Percentiles rank a stretch among this genome's conserved stretches.
phyloP scores from a whole-genome alignment of 768 basidiomycete genomes.

The Butyriboletus loyo region DNA sequence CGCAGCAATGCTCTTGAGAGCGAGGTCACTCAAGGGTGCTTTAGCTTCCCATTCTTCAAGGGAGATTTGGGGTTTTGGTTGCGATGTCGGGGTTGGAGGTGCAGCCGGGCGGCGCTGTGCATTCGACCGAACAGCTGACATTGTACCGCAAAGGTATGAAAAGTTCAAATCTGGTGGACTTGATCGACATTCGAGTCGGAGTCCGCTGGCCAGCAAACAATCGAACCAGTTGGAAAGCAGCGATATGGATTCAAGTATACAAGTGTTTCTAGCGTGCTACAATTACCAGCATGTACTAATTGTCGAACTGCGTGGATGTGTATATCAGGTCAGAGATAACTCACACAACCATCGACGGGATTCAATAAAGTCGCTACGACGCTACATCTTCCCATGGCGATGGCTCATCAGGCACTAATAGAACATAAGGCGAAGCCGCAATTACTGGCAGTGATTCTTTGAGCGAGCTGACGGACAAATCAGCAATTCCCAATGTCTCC shows the following conservation, averaged over 20 bases:
- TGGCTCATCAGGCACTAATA: slow-evolving; percentile 26
- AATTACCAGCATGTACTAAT: slow-evolving; percentile 6
- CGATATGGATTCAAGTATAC: not conserved
- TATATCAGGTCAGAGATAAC: slow-evolving; percentile 6
- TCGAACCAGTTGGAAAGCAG: not conserved
- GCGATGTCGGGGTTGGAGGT: slow-evolving; percentile 25
- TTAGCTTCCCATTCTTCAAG: slow-evolving; percentile 92
- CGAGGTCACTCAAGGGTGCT: slow-evolving; percentile 70
- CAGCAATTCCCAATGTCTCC: slow-evolving; percentile 1
- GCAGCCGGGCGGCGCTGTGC: slow-evolving; percentile 28
- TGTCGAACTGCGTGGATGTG: not conserved
- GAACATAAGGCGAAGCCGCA: slow-evolving; percentile 7
- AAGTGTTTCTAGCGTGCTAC: slow-evolving; percentile 7
- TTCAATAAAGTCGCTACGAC: slow-evolving; percentile 3
- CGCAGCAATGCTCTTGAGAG: slow-evolving; percentile 59
- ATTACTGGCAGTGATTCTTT: slow-evolving; percentile 10
- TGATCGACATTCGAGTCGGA: not conserved
- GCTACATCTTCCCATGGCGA: slow-evolving; percentile 30
- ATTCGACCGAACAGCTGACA: slow-evolving; percentile 23
- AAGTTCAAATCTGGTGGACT: not conserved
- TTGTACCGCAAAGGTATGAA: slow-evolving; percentile 4
- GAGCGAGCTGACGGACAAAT: not conserved
- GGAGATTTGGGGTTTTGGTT: slow-evolving; percentile 48
- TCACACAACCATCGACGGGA: not conserved
- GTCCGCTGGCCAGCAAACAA: slow-evolving; percentile 10